Evolutionary conservation across 1,284 basidiomycete genomes (phyloP), one percentile per base, ranked within the genome.

Genomic region (Moesziomyces globuligerus): DNA sequence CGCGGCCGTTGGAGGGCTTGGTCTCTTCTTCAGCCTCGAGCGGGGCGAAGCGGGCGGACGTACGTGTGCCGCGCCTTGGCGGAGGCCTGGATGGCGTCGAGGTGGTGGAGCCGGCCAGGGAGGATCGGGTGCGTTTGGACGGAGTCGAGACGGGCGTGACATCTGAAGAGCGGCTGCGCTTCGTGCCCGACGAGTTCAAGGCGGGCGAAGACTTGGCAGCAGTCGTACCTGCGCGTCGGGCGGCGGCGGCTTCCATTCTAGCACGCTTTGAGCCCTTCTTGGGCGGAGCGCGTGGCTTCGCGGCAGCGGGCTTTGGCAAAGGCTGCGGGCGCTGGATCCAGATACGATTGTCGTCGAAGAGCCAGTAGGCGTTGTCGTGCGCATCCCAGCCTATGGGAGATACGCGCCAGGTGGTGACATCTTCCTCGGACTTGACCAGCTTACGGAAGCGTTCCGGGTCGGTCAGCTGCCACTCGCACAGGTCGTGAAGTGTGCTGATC

Each of bases 341-440:
- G 18, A 94, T 86, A 18, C 93, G 90, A 76, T 93, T 90, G 60
- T 87, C 80, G 88, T 92, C 92, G 73, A 94, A 91, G 20, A 93
- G 84, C 92, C 91, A 94, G 81, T 94, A 95, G 0, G 90, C 89
- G 81, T 93, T 93, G 21, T 86, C 86, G 74, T 90, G 89, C 18
- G 87, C 86, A 78, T 95, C 93, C 78, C 90, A 91, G 8, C 93
- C 93, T 70, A 93, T 88, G 2, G 93, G 92, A 76, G 93, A 91
- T 52, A 91, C 89, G 26, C 80, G 56, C 86, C 86, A 86, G 39
- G 81, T 81, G 0, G 83, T 79, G 17, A 84, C 80, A 8, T 86
- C 85, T 6, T 85, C 85, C 45, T 86, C 85, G 9, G 79, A 81
- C 60, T 83, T 84, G 34, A 86, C 75, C 18, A 86, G 76, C 18